A percentile compares a stretch with the other conserved stretches of the same genome.
Conservation (phyloP, 345 rosid species). For the Triadica sebifera region DNA sequence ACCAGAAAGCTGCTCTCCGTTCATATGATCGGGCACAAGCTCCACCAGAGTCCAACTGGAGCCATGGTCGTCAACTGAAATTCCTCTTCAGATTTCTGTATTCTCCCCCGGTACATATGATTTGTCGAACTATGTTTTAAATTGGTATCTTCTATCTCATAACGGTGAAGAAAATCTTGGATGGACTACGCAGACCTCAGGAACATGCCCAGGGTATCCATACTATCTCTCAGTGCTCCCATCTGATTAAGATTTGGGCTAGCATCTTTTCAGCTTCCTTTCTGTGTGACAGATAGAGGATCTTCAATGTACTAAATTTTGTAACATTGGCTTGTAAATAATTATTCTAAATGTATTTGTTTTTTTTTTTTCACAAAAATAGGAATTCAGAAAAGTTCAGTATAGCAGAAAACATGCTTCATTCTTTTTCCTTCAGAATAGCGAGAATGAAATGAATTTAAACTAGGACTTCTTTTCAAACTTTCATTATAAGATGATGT, state of each 20-base stretch:
- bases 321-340: constrained; percentile 29
- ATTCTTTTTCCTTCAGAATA: constrained; percentile 26
- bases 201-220: constrained; percentile 71
- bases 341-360: constrained; percentile 17
- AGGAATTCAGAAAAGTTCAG: constrained; percentile 23
- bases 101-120: constrained; percentile 79
- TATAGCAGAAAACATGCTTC: constrained; percentile 12
- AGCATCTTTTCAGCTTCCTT: constrained; percentile 5
- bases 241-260: constrained; percentile 32
- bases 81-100: constrained; percentile 66
- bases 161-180: constrained; percentile 29
- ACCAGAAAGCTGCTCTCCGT: constrained; percentile 55
- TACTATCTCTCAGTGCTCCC: constrained; percentile 64
- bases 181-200: constrained; percentile 39
- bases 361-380: constrained; percentile 12
- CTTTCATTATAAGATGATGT: no score
- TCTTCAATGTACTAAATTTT: constrained; percentile 21
- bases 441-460: no score
- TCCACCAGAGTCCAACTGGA: constrained; percentile 51
- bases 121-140: constrained; percentile 67
- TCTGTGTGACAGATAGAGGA: not conserved
- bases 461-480: not conserved
- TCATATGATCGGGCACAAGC: constrained; percentile 81
- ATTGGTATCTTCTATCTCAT: constrained; percentile 50
- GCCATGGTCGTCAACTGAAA: constrained; percentile 53